Base-by-base conservation (phyloP, 2,329 filamentous ascomycete genomes). In the Clarireedia homoeocarpa region DNA sequence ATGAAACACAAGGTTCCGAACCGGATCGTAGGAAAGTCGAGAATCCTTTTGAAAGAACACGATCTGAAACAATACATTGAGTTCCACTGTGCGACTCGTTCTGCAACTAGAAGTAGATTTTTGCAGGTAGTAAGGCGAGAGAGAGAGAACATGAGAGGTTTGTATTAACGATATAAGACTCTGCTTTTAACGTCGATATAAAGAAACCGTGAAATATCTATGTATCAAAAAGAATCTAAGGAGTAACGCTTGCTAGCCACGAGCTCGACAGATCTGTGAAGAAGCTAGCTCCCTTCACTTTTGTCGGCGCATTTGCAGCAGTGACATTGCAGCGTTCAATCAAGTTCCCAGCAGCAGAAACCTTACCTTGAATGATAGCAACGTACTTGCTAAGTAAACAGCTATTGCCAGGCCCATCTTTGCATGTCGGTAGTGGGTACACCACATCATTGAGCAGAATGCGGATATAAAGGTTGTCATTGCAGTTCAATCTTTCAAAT, bases 401-500 rank as follows among this genome's bases (percentile, higher is more conserved):
- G 10, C 51, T 53, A 6, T 23, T 20, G 1, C 51, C 51, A 2
- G 51, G 51, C 1, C 51, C 51, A 6, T 42, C 46, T 3, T 15
- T 20, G 10, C 51, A 53, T 20, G 30, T 14, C 4, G n/a, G 30
- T 6, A 53, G 12, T 7, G 51, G 51, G 10, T 53, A 53, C 1
- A 53, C 42, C 10, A 38, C 42, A 14, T 53, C 51, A 10, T 53
- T 53, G 1, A 53, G 42, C 1, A 53, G 51, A 3, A 53, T 48
- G 14, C 51, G 51, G 12, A 53, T 26, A 17, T 48, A 53, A 6
- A 42, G 39, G n/a, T 42, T 42, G 1, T 42, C 30, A 12, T 14
- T 34, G 30, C 51, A 53, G 12, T 48, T 53, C 9, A 53, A 17
- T 7, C 51, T n/a, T 39, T 53, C 84, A 60, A 86, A 83, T 0